Percentiles rank a stretch among this genome's conserved stretches.
phyloP scores from a whole-genome alignment of 2,329 filamentous ascomycete genomes.

The Venturia effusa region DNA sequence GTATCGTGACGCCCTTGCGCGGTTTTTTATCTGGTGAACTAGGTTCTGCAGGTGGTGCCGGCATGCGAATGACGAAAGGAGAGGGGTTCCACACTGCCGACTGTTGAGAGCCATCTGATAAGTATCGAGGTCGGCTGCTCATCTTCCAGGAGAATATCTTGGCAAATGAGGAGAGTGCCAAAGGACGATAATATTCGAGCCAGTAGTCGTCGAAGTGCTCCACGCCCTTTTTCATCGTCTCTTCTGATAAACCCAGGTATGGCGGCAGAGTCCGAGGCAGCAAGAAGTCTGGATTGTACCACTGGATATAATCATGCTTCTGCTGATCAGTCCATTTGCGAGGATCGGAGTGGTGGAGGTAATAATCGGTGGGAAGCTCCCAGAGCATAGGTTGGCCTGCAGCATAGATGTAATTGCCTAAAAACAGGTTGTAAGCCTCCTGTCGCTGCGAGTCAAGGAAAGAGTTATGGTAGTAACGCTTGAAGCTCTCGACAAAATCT shows the following conservation, averaged over 20 bases:
- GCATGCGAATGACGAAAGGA: constrained; percentile 47
- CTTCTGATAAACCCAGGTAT: constrained; percentile 23
- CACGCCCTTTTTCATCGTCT: constrained; percentile 25
- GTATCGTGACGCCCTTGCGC: constrained; percentile 59
- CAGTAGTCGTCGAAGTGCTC: constrained; percentile 83
- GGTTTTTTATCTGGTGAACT: constrained; percentile 52
- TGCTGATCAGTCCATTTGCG: constrained; percentile 55
- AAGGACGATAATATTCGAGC: constrained; percentile 90
- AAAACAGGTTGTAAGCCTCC: constrained; percentile 93
- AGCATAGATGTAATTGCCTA: constrained; percentile 87
- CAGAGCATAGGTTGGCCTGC: constrained; percentile 90
- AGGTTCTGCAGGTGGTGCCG: constrained; percentile 41
- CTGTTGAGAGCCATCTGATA: constrained; percentile 61
- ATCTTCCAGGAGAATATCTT: constrained; percentile 92
- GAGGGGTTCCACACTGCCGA: constrained; percentile 73
- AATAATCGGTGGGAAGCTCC: constrained; percentile 92
- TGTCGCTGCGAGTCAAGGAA: constrained; percentile 97
- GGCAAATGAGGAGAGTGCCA: constrained; percentile 74
- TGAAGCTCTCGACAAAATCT: constrained; percentile 99
- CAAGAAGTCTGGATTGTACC: constrained; percentile 71
- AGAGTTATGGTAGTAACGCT: constrained; percentile 97
- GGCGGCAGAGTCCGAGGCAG: constrained; percentile 50
- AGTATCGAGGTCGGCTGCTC: constrained; percentile 78
- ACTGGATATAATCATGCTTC: constrained; percentile 69
- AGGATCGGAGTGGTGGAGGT: constrained; percentile 84